Evolutionary conservation across 2,329 filamentous ascomycete species (phyloP).

Genomic region (Arachnopeziza araneosa): DNA sequence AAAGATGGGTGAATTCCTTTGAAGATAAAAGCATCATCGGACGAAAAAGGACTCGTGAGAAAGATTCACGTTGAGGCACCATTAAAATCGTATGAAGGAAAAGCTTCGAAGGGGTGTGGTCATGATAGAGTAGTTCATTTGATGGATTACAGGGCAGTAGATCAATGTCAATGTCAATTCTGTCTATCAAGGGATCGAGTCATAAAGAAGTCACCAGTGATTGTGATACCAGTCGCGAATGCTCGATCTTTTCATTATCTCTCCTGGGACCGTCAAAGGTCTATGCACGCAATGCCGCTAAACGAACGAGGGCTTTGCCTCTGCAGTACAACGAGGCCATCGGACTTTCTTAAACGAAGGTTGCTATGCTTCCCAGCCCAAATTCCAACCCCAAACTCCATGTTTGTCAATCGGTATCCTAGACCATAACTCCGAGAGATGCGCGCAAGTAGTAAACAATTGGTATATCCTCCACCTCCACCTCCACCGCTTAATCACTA

Average conservation of each 20-base stretch:
- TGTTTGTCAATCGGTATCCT: slow-evolving; percentile 10
- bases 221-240: background rate
- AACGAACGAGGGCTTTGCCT: background rate
- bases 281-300: slow-evolving; percentile 13
- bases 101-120: no score
- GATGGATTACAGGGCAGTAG: no score
- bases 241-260: background rate
- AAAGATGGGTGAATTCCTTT: no score
- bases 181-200: no score
- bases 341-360: background rate
- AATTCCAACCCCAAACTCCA: background rate
- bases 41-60: no score
- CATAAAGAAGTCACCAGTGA: background rate
- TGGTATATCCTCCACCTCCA: slow-evolving; percentile 17
- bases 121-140: no score
- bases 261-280: background rate
- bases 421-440: slow-evolving; percentile 11
- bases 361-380: background rate
- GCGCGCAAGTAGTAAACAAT: slow-evolving; percentile 4
- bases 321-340: no score
- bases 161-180: no score
- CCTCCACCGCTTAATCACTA: slow-evolving; percentile 25
- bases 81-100: no score
- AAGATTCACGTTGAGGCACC: no score
- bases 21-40: no score